A percentile compares a stretch with the other conserved stretches of the same genome.
Evolutionary conservation across 2,329 filamentous ascomycete genomes (phyloP).

Genomic region (Beauveria asiatica): DNA sequence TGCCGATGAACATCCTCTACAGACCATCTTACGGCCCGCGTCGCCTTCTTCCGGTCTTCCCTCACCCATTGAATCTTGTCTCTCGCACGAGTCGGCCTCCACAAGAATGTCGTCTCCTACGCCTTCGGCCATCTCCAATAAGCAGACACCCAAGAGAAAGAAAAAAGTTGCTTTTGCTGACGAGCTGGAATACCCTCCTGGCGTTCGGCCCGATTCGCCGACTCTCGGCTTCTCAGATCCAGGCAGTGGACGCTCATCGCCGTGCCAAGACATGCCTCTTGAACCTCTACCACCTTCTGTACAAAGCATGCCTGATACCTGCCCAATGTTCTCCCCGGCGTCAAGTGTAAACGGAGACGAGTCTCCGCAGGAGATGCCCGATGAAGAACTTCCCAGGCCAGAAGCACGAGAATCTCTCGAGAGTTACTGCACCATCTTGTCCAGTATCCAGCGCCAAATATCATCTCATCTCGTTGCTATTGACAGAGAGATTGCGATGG

Average conservation of each 20-base stretch:
- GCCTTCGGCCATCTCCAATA: slow-evolving; percentile 33
- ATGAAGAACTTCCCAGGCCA: slow-evolving; percentile 20
- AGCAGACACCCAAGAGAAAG: slow-evolving; percentile 23
- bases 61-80: slow-evolving; percentile 39
- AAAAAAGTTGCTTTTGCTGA: slow-evolving; percentile 32
- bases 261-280: slow-evolving; percentile 6
- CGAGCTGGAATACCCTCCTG: slow-evolving; percentile 31
- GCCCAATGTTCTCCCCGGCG: background rate
- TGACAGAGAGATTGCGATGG: slow-evolving; percentile 30
- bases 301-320: slow-evolving; percentile 5
- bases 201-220: slow-evolving; percentile 50
- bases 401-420: slow-evolving; percentile 35
- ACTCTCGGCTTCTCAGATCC: slow-evolving; percentile 47
- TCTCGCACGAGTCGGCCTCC: slow-evolving; percentile 35
- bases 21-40: slow-evolving; percentile 30
- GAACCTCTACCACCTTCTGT: slow-evolving; percentile 1
- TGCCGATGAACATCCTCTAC: slow-evolving; percentile 33
- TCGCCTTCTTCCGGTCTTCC: slow-evolving; percentile 32
- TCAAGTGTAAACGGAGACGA: slow-evolving; percentile 6
- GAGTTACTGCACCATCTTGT: slow-evolving; percentile 41
- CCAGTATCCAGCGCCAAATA: slow-evolving; percentile 40
- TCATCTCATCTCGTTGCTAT: slow-evolving; percentile 38
- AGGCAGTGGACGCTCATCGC: slow-evolving; percentile 6
- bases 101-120: slow-evolving; percentile 39
- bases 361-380: background rate